These are phyloP conservation scores for Schizopora paradoxa DNA, from an alignment of 1,284 basidiomycete genomes.

Conservation along the genomic window DNA sequence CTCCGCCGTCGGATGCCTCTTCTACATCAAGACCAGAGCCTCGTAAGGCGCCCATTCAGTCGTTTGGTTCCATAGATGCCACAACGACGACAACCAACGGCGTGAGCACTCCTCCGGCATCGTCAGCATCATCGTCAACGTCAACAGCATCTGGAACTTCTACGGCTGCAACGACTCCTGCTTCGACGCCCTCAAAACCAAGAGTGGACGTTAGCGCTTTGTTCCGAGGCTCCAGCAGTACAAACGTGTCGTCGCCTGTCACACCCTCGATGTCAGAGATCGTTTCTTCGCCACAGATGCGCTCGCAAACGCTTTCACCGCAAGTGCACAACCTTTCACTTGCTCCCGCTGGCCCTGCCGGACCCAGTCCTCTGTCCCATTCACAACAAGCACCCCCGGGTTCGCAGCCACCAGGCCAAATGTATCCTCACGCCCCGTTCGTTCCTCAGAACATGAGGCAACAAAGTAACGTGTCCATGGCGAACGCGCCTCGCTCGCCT, in stretches of 20 bases:
- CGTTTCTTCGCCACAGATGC: conserved; percentile 35
- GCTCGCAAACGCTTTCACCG: conserved; percentile 19
- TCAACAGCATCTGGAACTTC: conserved; percentile 26
- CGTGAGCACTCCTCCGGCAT: conserved; percentile 29
- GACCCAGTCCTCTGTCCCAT: conserved; percentile 9
- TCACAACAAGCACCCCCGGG: conserved; percentile 7
- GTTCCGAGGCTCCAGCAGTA: conserved; percentile 49
- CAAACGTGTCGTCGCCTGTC: conserved; percentile 35
- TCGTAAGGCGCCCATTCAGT: conserved; percentile 15
- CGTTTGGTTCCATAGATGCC: conserved; percentile 25
- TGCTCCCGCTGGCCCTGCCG: conserved; percentile 19
- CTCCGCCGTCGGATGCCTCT: conserved; percentile 61
- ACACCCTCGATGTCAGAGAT: conserved; percentile 33
- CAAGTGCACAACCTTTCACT: conserved; percentile 31
- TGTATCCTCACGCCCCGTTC: conserved; percentile 10
- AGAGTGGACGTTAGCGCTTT: conserved; percentile 63
- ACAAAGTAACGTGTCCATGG: conserved; percentile 35
- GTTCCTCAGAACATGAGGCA: conserved; percentile 38
- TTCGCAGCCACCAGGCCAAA: background rate
- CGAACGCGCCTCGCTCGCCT: conserved; percentile 57
- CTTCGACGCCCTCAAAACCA: conserved; percentile 28
- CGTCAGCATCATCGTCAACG: conserved; percentile 32
- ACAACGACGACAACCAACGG: conserved; percentile 28
- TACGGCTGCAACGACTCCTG: conserved; percentile 27
- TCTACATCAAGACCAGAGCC: conserved; percentile 17